Evolutionary conservation across 441 rosid species (phyloP).

Genomic region (Euphorbia schlechtendalii): DNA sequence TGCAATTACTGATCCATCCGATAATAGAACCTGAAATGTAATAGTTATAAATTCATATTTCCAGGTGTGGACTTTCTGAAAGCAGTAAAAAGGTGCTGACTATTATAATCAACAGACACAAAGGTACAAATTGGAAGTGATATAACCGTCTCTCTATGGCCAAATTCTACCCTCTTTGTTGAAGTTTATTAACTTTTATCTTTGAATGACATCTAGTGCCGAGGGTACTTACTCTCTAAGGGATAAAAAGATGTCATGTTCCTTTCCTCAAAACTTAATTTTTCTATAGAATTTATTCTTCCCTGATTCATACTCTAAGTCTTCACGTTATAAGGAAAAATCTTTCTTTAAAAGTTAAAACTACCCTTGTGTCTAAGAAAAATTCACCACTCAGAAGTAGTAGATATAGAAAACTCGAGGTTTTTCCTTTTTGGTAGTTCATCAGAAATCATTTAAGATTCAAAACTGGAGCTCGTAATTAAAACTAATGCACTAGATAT

Average conservation of each 20-base stretch:
- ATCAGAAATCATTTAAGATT: neutral
- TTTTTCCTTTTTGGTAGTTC: neutral
- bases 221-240: neutral
- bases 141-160: neutral
- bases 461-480: neutral
- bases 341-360: neutral
- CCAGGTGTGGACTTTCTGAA: neutral
- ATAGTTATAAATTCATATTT: conserved; percentile 1
- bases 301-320: neutral
- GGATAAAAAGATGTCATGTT: neutral
- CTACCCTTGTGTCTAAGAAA: neutral
- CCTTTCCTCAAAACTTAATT: neutral
- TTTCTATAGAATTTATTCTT: neutral
- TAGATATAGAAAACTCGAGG: neutral
- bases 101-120: neutral
- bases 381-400: neutral
- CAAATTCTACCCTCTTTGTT: neutral
- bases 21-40: conserved; percentile 45
- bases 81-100: neutral
- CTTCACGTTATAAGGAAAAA: neutral
- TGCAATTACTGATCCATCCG: conserved; percentile 67
- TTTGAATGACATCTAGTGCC: neutral
- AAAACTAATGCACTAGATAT: neutral
- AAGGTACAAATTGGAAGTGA: neutral
- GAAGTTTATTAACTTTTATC: neutral